Base-by-base conservation (phyloP, 768 basidiomycete genomes). In the Tulasnella sp. region DNA sequence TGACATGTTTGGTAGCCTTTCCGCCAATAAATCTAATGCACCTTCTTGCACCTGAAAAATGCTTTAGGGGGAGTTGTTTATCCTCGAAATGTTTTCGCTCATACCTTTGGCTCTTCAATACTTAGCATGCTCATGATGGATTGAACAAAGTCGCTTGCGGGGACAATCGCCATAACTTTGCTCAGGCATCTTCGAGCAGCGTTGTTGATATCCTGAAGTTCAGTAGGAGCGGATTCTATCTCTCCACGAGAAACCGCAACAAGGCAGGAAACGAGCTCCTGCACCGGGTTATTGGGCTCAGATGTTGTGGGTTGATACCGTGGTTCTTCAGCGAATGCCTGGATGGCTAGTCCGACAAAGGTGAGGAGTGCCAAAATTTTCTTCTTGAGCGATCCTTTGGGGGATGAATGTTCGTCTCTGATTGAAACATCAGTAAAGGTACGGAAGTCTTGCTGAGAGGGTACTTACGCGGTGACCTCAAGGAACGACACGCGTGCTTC, bases 281-380 rank as follows among this genome's bases (percentile, higher is more conserved):
- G 51, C 9, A 53, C 37, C 44, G 15, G 19, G 15, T 19, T 35
- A 22, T 53, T 39, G 27, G 44, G 16, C 7, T 34, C 44, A 5
- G 42, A 35, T 20, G 27, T 20, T 25, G 42, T 61, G 59, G 40
- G 57, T 45, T 40, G 54, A 55, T 41, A 56, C 10, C 53, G 63
- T 61, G 41, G 51, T 15, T 35, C 25, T 24, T 54, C 53, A n/a
- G 24, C 34, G 27, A 54, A 50, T 7, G 60, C 57, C 52, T 72
- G 71, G 48, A 81, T 58, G 16, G 75, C 73, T 44, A 69, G 65
- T 9, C 77, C 74, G 45, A 77, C 71, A 58, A 87, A 83, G 3
- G 74, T 61, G 15, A 90, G 64, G 3, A 90, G 71, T 3, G 83
- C 72, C 49, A 81, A 75, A 20, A 82, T 76, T 55, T 83, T 75